Conservation (phyloP, 2,329 filamentous ascomycete species). For the Dryadomyces quercus-mongolicae region DNA sequence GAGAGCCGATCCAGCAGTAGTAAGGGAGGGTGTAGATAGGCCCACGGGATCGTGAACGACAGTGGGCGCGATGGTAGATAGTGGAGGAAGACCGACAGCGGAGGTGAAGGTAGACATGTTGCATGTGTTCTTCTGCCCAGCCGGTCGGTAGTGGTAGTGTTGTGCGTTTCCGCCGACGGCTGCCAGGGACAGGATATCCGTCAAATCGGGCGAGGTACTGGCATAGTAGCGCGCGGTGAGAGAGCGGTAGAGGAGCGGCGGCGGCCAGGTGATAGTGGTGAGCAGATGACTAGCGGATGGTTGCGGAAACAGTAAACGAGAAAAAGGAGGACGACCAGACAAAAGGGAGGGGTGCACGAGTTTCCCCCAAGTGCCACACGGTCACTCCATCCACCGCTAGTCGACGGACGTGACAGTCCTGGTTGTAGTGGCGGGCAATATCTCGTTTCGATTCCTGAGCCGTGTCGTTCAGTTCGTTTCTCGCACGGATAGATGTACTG, state of each 20-base stretch:
- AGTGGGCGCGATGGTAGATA: conserved; percentile 8
- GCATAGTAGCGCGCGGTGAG: conserved; percentile 8
- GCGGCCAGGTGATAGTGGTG: not conserved
- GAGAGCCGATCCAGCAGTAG: not conserved
- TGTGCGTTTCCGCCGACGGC: conserved; percentile 6
- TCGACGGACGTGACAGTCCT: not conserved
- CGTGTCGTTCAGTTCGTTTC: not conserved
- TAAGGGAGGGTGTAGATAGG: not conserved
- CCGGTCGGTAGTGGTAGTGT: not conserved
- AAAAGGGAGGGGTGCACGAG: conserved; percentile 2
- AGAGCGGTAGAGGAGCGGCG: not conserved
- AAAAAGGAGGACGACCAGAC: not conserved
- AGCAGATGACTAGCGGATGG: not conserved
- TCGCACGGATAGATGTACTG: not conserved
- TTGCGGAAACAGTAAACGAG: not conserved
- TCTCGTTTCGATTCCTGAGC: not conserved
- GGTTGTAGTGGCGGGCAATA: not conserved
- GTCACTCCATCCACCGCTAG: conserved; percentile 4
- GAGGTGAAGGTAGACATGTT: conserved; percentile 9
- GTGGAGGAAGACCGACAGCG: conserved; percentile 8
- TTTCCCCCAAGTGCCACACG: conserved; percentile 1
- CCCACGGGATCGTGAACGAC: conserved; percentile 2
- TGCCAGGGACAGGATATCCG: conserved; percentile 8
- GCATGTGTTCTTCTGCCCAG: not conserved
- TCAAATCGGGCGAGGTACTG: conserved; percentile 5